phyloP scores from a whole-genome alignment of 192 early-diverging fungal genomes.

The Coemansia sp. region DNA sequence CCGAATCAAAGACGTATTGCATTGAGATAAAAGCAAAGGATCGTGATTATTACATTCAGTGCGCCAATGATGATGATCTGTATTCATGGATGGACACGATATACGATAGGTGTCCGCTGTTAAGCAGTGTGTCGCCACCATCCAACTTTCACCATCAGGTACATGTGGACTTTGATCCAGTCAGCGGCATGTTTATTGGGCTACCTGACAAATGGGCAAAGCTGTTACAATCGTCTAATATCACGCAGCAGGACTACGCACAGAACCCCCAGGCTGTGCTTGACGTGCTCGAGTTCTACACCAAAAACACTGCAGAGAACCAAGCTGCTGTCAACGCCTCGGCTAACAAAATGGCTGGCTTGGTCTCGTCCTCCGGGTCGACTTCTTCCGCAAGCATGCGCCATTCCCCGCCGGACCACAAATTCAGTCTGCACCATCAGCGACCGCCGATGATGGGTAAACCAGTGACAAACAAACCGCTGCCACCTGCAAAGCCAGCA shows the following conservation, averaged over 20 bases:
- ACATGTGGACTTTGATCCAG: constrained; percentile 60
- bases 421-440: background rate
- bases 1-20: constrained; percentile 89
- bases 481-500: constrained; percentile 47
- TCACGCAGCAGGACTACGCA: constrained; percentile 96
- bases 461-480: constrained; percentile 34
- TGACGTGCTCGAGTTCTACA: constrained; percentile 98
- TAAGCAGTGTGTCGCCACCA: constrained; percentile 55
- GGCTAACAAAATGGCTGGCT: constrained; percentile 59
- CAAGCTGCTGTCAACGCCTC: constrained; percentile 41
- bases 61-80: constrained; percentile 93
- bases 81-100: constrained; percentile 99
- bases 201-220: constrained; percentile 94
- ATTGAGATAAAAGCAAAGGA: constrained; percentile 94
- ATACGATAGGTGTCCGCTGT: constrained; percentile 66
- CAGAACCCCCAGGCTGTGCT: constrained; percentile 98
- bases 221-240: constrained; percentile 88
- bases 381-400: background rate
- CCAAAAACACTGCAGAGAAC: constrained; percentile 67
- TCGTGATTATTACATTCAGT: constrained; percentile 88
- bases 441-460: background rate
- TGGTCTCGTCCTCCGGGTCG: constrained; percentile 39
- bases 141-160: constrained; percentile 61
- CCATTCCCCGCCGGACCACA: constrained; percentile 14
- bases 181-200: constrained; percentile 65